These are phyloP conservation scores for Aristolochia californica DNA, from an alignment of 164 flowering plant species.

Conservation along the genomic window DNA sequence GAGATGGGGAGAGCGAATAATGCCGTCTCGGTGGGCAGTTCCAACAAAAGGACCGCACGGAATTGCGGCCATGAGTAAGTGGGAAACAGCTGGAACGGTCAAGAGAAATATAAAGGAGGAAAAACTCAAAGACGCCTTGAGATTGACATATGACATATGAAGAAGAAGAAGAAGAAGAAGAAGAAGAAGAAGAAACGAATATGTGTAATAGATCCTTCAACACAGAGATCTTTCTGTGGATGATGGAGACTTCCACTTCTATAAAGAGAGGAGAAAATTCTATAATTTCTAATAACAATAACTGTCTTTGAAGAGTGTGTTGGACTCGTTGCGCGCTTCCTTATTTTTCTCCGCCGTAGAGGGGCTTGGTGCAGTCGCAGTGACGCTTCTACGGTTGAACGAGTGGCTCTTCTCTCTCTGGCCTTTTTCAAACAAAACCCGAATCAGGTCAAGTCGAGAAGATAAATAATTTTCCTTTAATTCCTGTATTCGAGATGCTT, in stretches of 20 bases:
- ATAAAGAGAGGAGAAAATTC: neutral
- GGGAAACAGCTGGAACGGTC: neutral
- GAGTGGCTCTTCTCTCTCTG: neutral
- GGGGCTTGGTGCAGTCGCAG: neutral
- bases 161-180: neutral
- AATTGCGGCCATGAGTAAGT: constrained; percentile 3
- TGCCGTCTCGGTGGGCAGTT: too few species aligned
- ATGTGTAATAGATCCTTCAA: neutral
- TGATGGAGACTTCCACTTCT: neutral
- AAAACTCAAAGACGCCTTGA: too few species aligned
- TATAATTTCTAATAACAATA: too few species aligned
- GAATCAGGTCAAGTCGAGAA: too few species aligned
- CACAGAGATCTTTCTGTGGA: neutral
- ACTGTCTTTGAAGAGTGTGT: neutral
- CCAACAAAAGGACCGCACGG: constrained; percentile 1
- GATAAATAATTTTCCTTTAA: too few species aligned
- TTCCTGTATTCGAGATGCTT: too few species aligned
- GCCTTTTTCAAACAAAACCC: neutral
- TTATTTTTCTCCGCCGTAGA: neutral
- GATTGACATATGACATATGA: neutral
- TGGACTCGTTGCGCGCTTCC: neutral
- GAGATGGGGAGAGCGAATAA: too few species aligned
- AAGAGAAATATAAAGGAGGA: neutral
- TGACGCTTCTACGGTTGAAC: neutral
- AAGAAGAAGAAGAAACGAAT: neutral